Evolutionary conservation across 140 eudicot genomes (phyloP).

Genomic region (Bidens hawaiensis): DNA sequence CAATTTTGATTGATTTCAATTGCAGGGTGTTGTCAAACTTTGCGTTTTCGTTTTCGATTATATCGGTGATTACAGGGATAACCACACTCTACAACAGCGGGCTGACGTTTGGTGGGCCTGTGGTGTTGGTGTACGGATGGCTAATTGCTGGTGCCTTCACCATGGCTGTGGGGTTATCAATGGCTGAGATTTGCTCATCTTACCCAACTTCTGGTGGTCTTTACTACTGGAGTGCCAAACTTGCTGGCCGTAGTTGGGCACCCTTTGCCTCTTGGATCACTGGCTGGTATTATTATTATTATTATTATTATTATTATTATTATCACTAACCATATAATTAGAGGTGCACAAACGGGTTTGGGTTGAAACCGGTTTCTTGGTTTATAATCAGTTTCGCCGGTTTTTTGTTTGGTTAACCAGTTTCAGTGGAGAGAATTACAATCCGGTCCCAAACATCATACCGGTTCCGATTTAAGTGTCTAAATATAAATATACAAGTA

Average conservation of each 20-base stretch:
- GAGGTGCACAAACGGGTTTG: too few relatives aligned
- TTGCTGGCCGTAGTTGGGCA: conserved; percentile 93
- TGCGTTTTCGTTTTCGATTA: conserved; percentile 90
- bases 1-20: conserved; percentile 3
- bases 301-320: too few relatives aligned
- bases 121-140: conserved; percentile 84
- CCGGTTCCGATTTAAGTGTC: too few relatives aligned
- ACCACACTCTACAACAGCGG: conserved; percentile 85
- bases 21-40: conserved; percentile 95
- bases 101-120: conserved; percentile 83
- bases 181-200: conserved; percentile 98
- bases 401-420: too few relatives aligned
- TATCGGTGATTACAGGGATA: conserved; percentile 91
- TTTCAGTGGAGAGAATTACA: too few relatives aligned
- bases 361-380: too few relatives aligned
- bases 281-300: conserved; percentile 57
- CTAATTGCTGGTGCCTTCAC: conserved; percentile 69
- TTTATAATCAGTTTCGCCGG: too few relatives aligned
- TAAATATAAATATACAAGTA: too few relatives aligned
- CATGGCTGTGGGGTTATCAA: conserved; percentile 84
- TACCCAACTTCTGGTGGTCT: conserved; percentile 98
- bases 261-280: conserved; percentile 99
- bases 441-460: too few relatives aligned
- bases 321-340: background rate
- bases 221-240: conserved; percentile 98